phyloP scores from a whole-genome alignment of 306 rosid genomes.

The Fragaria ananassa region DNA sequence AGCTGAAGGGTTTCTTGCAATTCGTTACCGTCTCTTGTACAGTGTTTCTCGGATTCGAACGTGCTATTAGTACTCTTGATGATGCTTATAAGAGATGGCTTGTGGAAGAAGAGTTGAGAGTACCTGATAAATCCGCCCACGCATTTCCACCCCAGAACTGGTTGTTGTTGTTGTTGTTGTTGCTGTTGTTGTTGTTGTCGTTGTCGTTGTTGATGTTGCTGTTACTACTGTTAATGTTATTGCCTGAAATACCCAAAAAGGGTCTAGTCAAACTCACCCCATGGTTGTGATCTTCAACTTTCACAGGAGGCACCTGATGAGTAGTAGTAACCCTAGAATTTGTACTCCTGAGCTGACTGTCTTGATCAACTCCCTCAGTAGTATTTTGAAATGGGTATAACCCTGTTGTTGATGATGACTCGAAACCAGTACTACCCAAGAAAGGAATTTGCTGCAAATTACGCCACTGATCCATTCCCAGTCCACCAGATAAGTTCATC shows the following conservation, averaged over 20 bases:
- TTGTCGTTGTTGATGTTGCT: not conserved
- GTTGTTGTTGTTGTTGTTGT: constrained; percentile 4
- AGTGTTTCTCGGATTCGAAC: not conserved
- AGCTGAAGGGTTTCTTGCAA: not conserved
- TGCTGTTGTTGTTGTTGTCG: not conserved
- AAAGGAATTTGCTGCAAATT: constrained; percentile 55
- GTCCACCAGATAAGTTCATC: constrained; percentile 12
- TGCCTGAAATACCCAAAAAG: constrained; percentile 27
- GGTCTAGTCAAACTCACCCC: constrained; percentile 45
- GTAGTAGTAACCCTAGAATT: constrained; percentile 49
- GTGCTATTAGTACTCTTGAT: not conserved
- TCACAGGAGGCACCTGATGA: constrained; percentile 37
- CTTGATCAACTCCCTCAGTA: constrained; percentile 22
- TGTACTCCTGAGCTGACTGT: not conserved
- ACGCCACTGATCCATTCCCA: constrained; percentile 56
- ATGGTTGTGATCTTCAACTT: constrained; percentile 45
- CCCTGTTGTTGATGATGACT: constrained; percentile 29
- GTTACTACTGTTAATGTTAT: constrained; percentile 16
- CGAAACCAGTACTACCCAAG: constrained; percentile 41
- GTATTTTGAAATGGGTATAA: constrained; percentile 46
- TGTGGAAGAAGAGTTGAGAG: constrained; percentile 58
- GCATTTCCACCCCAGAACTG: constrained; percentile 38
- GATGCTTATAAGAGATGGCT: constrained; percentile 47
- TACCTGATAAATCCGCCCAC: constrained; percentile 70
- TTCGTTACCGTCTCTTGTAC: not conserved